Conservation (phyloP, 2,329 filamentous ascomycete genomes). For the Sclerotinia borealis region DNA sequence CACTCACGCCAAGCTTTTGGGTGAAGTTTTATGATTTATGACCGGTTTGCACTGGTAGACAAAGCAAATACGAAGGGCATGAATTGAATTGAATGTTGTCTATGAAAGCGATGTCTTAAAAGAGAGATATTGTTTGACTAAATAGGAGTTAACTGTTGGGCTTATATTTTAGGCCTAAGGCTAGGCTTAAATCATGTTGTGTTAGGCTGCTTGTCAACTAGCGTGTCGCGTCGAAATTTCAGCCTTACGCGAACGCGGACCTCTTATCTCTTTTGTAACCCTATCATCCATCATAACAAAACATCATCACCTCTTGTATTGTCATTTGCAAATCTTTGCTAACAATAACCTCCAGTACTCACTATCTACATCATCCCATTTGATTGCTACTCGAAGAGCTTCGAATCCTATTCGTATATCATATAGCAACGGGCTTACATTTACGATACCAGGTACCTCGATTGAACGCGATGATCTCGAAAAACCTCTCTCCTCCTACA, state of each 20-base stretch:
- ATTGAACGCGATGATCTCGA: conserved; percentile 11
- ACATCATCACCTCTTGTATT: conserved; percentile 23
- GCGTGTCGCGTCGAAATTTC: neutral
- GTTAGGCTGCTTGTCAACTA: neutral
- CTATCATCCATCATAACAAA: neutral
- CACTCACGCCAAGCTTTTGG: neutral
- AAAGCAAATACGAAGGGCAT: neutral
- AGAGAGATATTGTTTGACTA: too few species aligned
- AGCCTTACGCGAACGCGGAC: neutral
- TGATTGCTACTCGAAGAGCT: conserved; percentile 16
- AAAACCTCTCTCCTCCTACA: conserved; percentile 43
- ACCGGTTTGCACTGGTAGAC: neutral
- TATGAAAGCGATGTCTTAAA: neutral
- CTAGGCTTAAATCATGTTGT: neutral
- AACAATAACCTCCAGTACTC: neutral
- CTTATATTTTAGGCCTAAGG: neutral
- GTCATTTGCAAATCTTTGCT: conserved; percentile 22
- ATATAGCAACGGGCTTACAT: conserved; percentile 25
- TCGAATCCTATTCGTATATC: conserved; percentile 17
- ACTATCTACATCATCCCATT: conserved; percentile 14
- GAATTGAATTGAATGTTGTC: neutral
- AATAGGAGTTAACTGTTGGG: neutral
- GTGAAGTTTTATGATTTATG: neutral
- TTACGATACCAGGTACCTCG: conserved; percentile 22
- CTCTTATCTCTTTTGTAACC: neutral